Percentiles rank a stretch among this genome's conserved stretches.
phyloP scores from a whole-genome alignment of 345 rosid genomes.

The Orychophragmus violaceus region DNA sequence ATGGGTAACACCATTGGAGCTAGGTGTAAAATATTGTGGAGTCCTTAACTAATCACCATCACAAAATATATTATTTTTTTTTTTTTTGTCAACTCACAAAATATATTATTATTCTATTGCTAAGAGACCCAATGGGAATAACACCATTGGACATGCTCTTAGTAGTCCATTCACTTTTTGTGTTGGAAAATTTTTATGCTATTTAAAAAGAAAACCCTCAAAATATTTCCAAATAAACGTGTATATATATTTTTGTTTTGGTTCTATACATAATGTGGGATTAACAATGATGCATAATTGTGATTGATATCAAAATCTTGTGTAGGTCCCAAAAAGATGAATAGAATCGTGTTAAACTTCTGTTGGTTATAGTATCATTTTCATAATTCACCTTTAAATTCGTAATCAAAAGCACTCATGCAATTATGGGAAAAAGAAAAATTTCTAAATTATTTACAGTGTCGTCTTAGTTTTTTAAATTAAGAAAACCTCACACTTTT shows the following conservation, averaged over 20 bases:
- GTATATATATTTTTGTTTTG: neutral
- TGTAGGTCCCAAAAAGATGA: constrained; percentile 25
- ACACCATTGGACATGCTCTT: no score
- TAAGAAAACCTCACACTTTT: constrained; percentile 1
- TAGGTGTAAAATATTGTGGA: no score
- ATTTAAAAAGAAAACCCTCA: no score
- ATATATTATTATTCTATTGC: no score
- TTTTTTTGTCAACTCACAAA: no score
- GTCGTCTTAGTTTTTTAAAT: neutral
- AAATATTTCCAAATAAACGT: no score
- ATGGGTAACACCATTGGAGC: no score
- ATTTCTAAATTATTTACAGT: constrained; percentile 9
- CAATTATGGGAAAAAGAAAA: neutral
- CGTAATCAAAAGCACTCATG: constrained; percentile 15
- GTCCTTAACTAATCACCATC: no score
- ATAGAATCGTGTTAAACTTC: constrained; percentile 22
- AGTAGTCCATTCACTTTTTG: no score
- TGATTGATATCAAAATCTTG: constrained; percentile 19
- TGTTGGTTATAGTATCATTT: constrained; percentile 5
- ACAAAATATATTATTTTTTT: no score
- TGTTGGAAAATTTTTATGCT: no score
- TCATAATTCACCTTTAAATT: constrained; percentile 19
- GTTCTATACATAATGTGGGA: constrained; percentile 1
- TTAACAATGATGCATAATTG: constrained; percentile 13
- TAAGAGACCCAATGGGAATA: no score